phyloP scores from a whole-genome alignment of 495 filamentous ascomycete genomes.

The Xylaria palmicola region DNA sequence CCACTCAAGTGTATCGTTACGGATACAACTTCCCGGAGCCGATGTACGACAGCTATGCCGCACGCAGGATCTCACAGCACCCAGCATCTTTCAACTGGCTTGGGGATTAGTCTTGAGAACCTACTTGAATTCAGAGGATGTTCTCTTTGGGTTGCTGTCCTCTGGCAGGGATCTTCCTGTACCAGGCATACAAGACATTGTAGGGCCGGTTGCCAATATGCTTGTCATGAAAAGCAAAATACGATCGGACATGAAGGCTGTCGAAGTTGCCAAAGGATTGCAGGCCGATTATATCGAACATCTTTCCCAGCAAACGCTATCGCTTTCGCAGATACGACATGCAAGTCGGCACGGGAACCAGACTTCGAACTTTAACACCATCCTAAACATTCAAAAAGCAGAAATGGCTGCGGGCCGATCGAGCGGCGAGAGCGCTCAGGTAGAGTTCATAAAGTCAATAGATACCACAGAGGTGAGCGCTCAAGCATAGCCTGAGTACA shows the following conservation, averaged over 20 bases:
- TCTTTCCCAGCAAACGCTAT: constrained; percentile 53
- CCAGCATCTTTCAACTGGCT: constrained; percentile 39
- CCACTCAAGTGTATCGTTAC: not conserved
- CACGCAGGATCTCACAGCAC: constrained; percentile 24
- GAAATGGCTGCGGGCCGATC: not conserved
- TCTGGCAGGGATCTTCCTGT: constrained; percentile 48
- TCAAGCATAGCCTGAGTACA: not conserved
- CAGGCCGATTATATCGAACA: constrained; percentile 47
- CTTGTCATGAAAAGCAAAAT: constrained; percentile 52
- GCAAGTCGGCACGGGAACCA: not conserved
- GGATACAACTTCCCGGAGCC: not conserved
- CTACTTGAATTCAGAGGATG: constrained; percentile 35
- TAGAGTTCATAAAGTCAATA: constrained; percentile 53
- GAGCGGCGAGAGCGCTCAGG: constrained; percentile 46
- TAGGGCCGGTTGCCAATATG: constrained; percentile 58
- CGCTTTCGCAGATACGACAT: constrained; percentile 5
- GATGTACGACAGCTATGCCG: not conserved
- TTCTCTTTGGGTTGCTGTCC: constrained; percentile 57
- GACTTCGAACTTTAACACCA: constrained; percentile 49
- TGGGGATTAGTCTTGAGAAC: constrained; percentile 39
- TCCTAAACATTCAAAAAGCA: constrained; percentile 19
- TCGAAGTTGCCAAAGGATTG: constrained; percentile 37
- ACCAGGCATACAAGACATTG: constrained; percentile 41
- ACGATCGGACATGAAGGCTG: constrained; percentile 22
- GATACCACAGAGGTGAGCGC: constrained; percentile 33